phyloP scores from a whole-genome alignment of 2,329 filamentous ascomycete genomes.

The Penicillium oxalicum region DNA sequence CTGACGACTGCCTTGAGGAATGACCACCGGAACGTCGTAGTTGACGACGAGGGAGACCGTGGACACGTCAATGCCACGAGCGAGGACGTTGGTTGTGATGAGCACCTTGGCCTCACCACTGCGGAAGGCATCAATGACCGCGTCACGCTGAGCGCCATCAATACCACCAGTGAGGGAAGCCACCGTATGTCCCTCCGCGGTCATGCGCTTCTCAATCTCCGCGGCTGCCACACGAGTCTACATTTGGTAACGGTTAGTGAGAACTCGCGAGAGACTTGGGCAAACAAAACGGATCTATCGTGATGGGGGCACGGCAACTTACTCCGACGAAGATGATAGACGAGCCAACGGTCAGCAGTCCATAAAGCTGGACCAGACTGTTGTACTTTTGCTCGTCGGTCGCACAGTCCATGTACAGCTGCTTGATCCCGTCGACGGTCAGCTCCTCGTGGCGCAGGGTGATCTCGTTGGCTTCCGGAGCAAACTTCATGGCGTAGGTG shows the following conservation, averaged over 20 bases:
- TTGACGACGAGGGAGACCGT: conserved; percentile 98
- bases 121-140: conserved; percentile 80
- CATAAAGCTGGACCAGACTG: conserved; percentile 85
- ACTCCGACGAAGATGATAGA: conserved; percentile 98
- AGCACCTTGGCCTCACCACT: conserved; percentile 85
- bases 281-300: neutral
- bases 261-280: neutral
- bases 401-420: conserved; percentile 93
- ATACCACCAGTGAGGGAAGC: conserved; percentile 83
- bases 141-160: conserved; percentile 76
- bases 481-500: conserved; percentile 75
- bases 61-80: conserved; percentile 88
- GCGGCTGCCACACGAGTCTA: conserved; percentile 80
- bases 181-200: conserved; percentile 82
- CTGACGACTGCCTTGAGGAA: conserved; percentile 48
- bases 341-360: conserved; percentile 90
- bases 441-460: conserved; percentile 85
- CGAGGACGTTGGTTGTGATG: conserved; percentile 94
- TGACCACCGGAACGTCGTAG: conserved; percentile 74
- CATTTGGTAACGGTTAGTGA: conserved; percentile 11
- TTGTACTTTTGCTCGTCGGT: conserved; percentile 78
- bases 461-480: conserved; percentile 78
- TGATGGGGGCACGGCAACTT: conserved; percentile 22
- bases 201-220: conserved; percentile 81
- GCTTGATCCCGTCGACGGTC: conserved; percentile 93